phyloP scores from a whole-genome alignment of 352 stramenopile species.

The Globisporangium alternatum region DNA sequence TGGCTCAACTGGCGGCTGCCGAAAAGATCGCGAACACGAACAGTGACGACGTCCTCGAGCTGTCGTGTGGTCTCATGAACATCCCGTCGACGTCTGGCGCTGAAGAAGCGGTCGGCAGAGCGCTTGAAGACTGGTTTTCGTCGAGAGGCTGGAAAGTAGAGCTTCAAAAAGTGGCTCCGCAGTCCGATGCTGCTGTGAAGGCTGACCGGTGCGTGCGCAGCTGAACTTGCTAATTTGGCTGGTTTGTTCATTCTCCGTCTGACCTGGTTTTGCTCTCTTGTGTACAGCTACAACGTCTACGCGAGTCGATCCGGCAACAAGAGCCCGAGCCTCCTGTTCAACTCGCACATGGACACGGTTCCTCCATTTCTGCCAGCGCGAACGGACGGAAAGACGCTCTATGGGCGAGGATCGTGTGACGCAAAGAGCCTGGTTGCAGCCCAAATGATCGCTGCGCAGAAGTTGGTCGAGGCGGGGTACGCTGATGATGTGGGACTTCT shows the following conservation, averaged over 20 bases:
- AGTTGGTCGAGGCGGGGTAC: conserved; percentile 52
- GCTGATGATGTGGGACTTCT: conserved; percentile 67
- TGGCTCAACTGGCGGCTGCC: conserved; percentile 39
- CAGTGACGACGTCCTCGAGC: conserved; percentile 61
- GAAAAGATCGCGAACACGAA: conserved; percentile 47
- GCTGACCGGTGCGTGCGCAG: conserved; percentile 37
- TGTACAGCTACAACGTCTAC: conserved; percentile 69
- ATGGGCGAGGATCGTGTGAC: conserved; percentile 79
- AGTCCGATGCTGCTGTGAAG: conserved; percentile 57
- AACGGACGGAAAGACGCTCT: conserved; percentile 62
- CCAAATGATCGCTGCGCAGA: conserved; percentile 79
- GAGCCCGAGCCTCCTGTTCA: conserved; percentile 66
- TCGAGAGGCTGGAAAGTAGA: conserved; percentile 69
- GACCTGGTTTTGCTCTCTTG: not conserved
- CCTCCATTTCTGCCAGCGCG: conserved; percentile 63
- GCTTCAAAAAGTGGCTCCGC: conserved; percentile 65
- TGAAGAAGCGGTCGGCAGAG: conserved; percentile 66
- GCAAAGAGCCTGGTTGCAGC: conserved; percentile 81
- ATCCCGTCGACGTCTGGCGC: conserved; percentile 67
- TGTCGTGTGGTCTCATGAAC: conserved; percentile 69
- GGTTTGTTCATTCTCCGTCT: conserved; percentile 22
- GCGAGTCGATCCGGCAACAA: conserved; percentile 57
- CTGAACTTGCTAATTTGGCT: conserved; percentile 17
- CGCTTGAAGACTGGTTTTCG: conserved; percentile 64
- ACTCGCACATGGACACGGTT: conserved; percentile 88